Evolutionary conservation across 2,329 filamentous ascomycete species (phyloP), one percentile per base, ranked within the genome.

Genomic region (Aspergillus sp.): DNA sequence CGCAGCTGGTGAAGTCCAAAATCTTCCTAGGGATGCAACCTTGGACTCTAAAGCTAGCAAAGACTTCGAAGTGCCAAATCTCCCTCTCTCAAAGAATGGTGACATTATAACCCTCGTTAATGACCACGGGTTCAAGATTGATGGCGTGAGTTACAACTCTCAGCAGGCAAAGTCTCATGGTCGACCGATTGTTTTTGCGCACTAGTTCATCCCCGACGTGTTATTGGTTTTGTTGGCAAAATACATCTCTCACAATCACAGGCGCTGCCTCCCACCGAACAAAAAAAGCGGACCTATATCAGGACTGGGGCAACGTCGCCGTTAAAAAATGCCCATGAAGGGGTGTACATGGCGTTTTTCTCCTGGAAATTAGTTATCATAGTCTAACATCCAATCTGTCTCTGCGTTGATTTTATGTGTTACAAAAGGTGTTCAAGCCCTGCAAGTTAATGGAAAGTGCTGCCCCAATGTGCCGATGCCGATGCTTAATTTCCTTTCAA

Each of bases 41-140:
- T 53, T 58, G 25, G 42, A 43, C 32, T 45, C 52, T 10, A 51
- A n/a, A 19, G 47, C 47, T 41, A 53, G 23, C 34, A 34, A 32
- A 25, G 19, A 5, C 20, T 58, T 53, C 19, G 52, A 49, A 11
- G 10, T 57, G 31, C n/a, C 52, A n/a, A 13, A 50, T 23, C 47
- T 48, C 9, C 38, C 40, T n/a, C 41, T 59, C 11, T 54, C 49
- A n/a, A 43, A 32, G 1, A 10, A 54, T 5, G 57, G 55, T 3
- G 57, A 58, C 41, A 58, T 44, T 14, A 58, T 59, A n/a, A 59
- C 57, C 5, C 46, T 59, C 3, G 19, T 58, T 16, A 49, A 59
- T 50, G 46, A 54, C 5, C 17, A 57, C 2, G 57, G 57, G 11
- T 16, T 58, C 21, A 59, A 56, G 43, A 49, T 59, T 16, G 55